These are phyloP conservation scores for Fusarium sp. DNA, from an alignment of 2,329 filamentous ascomycete genomes.

Conservation along the genomic window DNA sequence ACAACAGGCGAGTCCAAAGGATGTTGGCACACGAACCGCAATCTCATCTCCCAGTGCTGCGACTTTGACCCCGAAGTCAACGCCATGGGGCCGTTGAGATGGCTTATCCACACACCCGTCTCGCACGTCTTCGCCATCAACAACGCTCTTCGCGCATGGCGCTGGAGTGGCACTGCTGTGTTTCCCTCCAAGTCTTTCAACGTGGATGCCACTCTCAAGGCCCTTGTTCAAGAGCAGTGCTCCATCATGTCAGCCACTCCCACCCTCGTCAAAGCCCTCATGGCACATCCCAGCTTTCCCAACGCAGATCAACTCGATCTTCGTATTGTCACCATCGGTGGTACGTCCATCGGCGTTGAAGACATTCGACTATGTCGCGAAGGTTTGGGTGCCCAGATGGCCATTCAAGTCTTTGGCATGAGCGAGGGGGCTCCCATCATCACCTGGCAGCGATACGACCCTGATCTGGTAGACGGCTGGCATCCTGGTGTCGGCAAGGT, in stretches of 20 bases:
- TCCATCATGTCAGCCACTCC: conserved; percentile 53
- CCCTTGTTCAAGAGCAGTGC: conserved; percentile 45
- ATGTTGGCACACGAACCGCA: conserved; percentile 52
- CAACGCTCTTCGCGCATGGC: conserved; percentile 50
- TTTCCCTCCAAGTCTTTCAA: conserved; percentile 48
- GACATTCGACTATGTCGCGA: conserved; percentile 46
- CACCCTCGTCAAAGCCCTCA: conserved; percentile 46
- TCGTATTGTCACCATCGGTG: conserved; percentile 47
- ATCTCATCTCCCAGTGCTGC: conserved; percentile 49
- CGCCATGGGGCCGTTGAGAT: conserved; percentile 41
- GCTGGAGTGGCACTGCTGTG: conserved; percentile 46
- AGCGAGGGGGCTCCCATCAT: conserved; percentile 54
- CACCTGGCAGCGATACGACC: conserved; percentile 49
- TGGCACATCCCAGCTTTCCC: conserved; percentile 44
- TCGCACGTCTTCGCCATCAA: conserved; percentile 52
- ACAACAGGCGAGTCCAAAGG: conserved; percentile 58
- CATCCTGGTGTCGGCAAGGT: conserved; percentile 53
- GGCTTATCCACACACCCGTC: conserved; percentile 50
- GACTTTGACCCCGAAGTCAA: conserved; percentile 49
- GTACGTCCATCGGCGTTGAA: conserved; percentile 43
- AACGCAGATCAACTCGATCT: conserved; percentile 40
- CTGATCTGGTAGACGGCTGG: conserved; percentile 43
- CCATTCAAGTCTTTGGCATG: conserved; percentile 55
- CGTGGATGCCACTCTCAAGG: conserved; percentile 44
- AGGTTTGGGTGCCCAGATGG: conserved; percentile 43